These are phyloP conservation scores for Suillus hirtellus DNA, from an alignment of 768 basidiomycete species.

Conservation along the genomic window DNA sequence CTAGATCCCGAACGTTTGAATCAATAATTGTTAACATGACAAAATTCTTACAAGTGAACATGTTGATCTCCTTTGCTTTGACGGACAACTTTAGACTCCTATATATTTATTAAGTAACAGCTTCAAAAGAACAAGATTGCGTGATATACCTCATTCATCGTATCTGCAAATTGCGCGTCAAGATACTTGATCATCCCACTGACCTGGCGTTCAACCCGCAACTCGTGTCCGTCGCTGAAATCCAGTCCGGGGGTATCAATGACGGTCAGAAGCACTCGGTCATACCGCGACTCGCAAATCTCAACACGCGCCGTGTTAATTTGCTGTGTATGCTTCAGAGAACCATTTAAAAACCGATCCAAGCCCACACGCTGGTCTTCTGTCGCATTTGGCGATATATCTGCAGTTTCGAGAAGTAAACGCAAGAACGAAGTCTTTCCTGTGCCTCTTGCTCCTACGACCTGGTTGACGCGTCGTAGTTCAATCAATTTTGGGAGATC, in stretches of 20 bases:
- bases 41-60: slow-evolving; percentile 71
- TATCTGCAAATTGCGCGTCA: slow-evolving; percentile 80
- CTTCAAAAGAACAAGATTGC: neutral
- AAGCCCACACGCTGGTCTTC: slow-evolving; percentile 68
- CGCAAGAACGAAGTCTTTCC: slow-evolving; percentile 85
- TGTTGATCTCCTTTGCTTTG: slow-evolving; percentile 89
- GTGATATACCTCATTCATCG: slow-evolving; percentile 72
- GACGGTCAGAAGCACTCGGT: slow-evolving; percentile 75
- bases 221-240: slow-evolving; percentile 68
- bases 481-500: neutral
- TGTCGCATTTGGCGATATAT: slow-evolving; percentile 76
- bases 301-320: slow-evolving; percentile 75
- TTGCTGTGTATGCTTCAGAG: slow-evolving; percentile 57
- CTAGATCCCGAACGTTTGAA: slow-evolving; percentile 38
- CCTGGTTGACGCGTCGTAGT: slow-evolving; percentile 42
- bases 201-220: slow-evolving; percentile 80
- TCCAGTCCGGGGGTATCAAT: slow-evolving; percentile 88
- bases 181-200: slow-evolving; percentile 73
- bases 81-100: slow-evolving; percentile 89
- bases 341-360: slow-evolving; percentile 62
- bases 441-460: slow-evolving; percentile 76
- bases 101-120: slow-evolving; percentile 6
- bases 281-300: slow-evolving; percentile 81
- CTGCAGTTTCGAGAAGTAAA: slow-evolving; percentile 80
- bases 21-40: slow-evolving; percentile 3